Evolutionary conservation across 176 grass and related monocot species (phyloP).

Genomic region (Triticum monococcum): DNA sequence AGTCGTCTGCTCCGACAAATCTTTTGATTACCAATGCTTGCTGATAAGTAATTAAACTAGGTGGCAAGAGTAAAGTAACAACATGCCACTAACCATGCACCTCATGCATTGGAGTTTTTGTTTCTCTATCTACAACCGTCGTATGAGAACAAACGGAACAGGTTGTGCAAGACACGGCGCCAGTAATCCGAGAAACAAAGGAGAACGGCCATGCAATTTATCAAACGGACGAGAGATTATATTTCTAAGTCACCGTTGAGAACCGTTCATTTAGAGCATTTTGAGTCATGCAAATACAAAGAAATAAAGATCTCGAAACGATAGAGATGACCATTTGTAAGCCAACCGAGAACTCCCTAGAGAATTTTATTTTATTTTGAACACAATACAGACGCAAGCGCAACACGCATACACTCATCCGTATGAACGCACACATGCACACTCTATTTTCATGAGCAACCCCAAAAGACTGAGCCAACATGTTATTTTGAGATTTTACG

Average conservation of each 20-base stretch:
- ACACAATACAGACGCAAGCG: no score
- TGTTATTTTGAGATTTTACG: no score
- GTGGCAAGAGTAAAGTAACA: neutral
- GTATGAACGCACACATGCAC: no score
- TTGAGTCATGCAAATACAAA: neutral
- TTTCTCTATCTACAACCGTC: neutral
- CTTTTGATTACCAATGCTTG: neutral
- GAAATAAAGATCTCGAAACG: neutral
- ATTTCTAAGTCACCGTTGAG: neutral
- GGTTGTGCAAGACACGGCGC: no score
- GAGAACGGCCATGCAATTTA: neutral
- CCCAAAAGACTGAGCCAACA: no score
- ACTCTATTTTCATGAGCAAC: rapidly evolving
- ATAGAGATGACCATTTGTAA: no score
- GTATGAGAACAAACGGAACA: neutral
- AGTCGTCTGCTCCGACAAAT: neutral
- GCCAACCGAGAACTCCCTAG: no score
- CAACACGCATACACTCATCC: no score
- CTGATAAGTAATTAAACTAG: neutral
- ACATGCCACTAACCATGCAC: neutral
- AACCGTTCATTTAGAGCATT: neutral
- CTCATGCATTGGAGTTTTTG: neutral
- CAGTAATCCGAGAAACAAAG: neutral
- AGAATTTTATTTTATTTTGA: no score
- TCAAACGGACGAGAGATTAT: neutral